Evolutionary conservation across 2,329 filamentous ascomycete genomes (phyloP).

Genomic region (Lecanicillium sp.): DNA sequence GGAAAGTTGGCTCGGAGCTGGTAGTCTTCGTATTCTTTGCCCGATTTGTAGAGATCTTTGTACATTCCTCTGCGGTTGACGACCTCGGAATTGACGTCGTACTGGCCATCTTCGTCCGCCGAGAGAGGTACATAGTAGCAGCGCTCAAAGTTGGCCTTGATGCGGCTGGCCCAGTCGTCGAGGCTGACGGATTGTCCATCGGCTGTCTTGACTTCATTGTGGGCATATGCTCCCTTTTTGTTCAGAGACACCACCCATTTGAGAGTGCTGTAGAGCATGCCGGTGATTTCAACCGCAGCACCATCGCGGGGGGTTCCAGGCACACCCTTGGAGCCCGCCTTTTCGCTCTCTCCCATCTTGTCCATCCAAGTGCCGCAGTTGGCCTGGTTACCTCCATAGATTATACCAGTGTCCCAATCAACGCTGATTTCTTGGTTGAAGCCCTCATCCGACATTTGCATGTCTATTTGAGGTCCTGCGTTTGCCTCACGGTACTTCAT

Average conservation of each 20-base stretch:
- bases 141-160: conserved; percentile 82
- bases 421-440: conserved; percentile 89
- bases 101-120: conserved; percentile 60
- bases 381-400: conserved; percentile 87
- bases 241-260: conserved; percentile 67
- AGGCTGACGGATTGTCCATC: conserved; percentile 58
- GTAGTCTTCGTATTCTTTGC: conserved; percentile 96
- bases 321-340: conserved; percentile 83
- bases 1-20: conserved; percentile 91
- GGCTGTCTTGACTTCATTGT: conserved; percentile 61
- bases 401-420: conserved; percentile 81
- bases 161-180: conserved; percentile 66
- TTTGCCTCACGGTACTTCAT: conserved; percentile 94
- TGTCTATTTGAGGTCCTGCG: conserved; percentile 78
- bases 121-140: conserved; percentile 79
- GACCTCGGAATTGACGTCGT: conserved; percentile 71
- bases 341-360: conserved; percentile 98
- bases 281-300: conserved; percentile 89
- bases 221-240: conserved; percentile 60
- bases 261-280: conserved; percentile 82
- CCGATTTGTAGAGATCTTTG: conserved; percentile 91
- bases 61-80: conserved; percentile 93
- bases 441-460: conserved; percentile 85
- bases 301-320: conserved; percentile 96
- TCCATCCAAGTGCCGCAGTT: conserved; percentile 99